These are phyloP conservation scores for Styphnolobium japonicum DNA, from an alignment of 306 rosid species.

Conservation along the genomic window DNA sequence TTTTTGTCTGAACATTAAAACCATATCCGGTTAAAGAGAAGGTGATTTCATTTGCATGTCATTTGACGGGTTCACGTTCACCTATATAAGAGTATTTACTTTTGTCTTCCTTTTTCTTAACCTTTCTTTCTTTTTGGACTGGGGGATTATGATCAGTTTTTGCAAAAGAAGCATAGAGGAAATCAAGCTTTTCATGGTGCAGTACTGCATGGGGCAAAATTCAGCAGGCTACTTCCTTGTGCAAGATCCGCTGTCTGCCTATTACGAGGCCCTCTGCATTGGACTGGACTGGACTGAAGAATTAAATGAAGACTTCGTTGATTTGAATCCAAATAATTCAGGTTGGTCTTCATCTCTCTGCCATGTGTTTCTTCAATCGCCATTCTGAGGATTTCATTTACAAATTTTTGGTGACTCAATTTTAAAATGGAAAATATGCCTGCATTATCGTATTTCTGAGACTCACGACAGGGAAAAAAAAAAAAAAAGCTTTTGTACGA, in stretches of 20 bases:
- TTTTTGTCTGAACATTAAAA: no score
- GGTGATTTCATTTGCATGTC: background rate
- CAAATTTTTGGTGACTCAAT: no score
- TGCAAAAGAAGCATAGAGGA: conserved; percentile 37
- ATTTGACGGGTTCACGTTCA: no score
- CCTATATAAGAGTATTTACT: background rate
- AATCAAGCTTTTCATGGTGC: conserved; percentile 41
- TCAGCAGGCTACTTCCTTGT: conserved; percentile 38
- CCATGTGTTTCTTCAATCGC: background rate
- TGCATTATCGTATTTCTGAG: no score
- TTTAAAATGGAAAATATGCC: no score
- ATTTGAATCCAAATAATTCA: conserved; percentile 3
- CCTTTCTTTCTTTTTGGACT: background rate
- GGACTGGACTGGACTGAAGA: conserved; percentile 58
- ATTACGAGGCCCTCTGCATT: conserved; percentile 61
- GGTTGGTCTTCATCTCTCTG: conserved; percentile 9
- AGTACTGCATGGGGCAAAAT: conserved; percentile 41
- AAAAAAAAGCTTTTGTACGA: background rate
- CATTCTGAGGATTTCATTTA: background rate
- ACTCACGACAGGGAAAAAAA: background rate
- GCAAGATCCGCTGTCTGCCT: conserved; percentile 54
- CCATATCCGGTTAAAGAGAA: background rate
- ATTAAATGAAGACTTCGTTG: conserved; percentile 14
- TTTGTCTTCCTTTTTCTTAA: background rate
- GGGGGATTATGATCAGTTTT: conserved; percentile 43